Base-by-base conservation (phyloP, 2,329 filamentous ascomycete species). In the Penicillium sp. region DNA sequence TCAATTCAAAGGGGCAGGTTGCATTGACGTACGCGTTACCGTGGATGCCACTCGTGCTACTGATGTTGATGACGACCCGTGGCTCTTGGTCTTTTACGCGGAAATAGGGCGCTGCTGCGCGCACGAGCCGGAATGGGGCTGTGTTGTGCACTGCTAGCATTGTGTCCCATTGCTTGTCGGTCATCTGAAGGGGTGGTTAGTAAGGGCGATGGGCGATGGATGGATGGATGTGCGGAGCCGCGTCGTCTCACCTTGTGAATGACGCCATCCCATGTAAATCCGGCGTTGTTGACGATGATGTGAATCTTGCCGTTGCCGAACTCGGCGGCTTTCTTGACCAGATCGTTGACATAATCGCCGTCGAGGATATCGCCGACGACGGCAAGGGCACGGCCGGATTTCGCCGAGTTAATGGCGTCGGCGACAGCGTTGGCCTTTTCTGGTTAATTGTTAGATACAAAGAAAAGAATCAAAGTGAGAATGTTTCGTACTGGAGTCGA, bases 221-320 rank as follows among this genome's bases (percentile, higher is more conserved):
- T n/a, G n/a, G n/a, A n/a, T n/a, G 2, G 21, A 10, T 39, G 16
- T 44, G 38, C 18, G 10, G 22, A 13, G 47, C 22, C n/a, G 31
- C 24, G 49, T 13, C 6, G 43, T 61, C 52, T 13, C 21, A 83
- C 81, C 77, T 94, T 95, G 81, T 95, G 90, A 62, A 95, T 91
- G 38, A 95, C 91, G 6, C 88, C 92, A 72, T 96, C 92, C 90
- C 91, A 96, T 1, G 92, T 96, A 76, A 91, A 95, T 40, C 91
- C 91, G 0, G 91, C 92, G 71, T 96, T 96, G 76, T 96, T 95
- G 56, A 96, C 89, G 53, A 96, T 88, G 70, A 94, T 89, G 73
- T 96, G 89, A 59, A 96, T 92, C 80, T 95, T 95, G 67, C 91
- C 91, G 60, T 83, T 79, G 55, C 92, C 92, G 69, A 96, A 95